Base-by-base conservation (phyloP, 495 filamentous ascomycete genomes). In the Paragyromitra xinjiangensis region DNA sequence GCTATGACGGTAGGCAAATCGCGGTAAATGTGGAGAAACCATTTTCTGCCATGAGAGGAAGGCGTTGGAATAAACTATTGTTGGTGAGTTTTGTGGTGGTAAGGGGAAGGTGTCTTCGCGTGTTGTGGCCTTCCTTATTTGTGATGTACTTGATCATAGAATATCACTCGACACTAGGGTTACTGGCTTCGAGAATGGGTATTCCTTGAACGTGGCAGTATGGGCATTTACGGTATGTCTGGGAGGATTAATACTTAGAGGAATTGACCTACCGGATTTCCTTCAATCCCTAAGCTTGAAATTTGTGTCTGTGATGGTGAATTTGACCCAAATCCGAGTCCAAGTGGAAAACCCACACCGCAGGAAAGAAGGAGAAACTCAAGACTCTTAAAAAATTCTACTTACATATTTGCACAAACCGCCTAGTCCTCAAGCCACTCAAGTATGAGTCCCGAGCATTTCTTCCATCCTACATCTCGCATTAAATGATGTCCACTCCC, bases 401-500 rank as follows among this genome's bases (percentile, higher is more conserved):
- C 59, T 42, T 22, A 42, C 3, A 42, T 22, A 2, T n/a, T 16
- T 6, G 5, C 1, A 63, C 29, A 26, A 22, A 42, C 6, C 3
- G 29, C 5, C 45, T 48, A 55, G 4, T n/a, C 59, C 44, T 64
- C 56, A 19, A 75, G 39, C 66, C 73, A 87, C 19, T 55, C 81
- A 24, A 85, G 53, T 64, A 88, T 63, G 71, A 83, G 83, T 65
- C 74, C 44, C 1, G 85, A 85, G 3, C 84, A 85, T 5, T 79
- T 59, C 51, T 85, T 81, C 84, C 83, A 85, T 48, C 72, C 58
- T 1, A 83, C 51, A 78, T 87, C 86, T 78, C 87, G 85, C 77
- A 87, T 85, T 9, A 87, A 40, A 75, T 88, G 86, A 78, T 87
- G 86, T 1, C 81, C 85, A 29, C 84, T 82, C 3, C 78, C 81